These are phyloP conservation scores for Aspergillus cejpii DNA, from an alignment of 2,329 filamentous ascomycete genomes.

Conservation along the genomic window DNA sequence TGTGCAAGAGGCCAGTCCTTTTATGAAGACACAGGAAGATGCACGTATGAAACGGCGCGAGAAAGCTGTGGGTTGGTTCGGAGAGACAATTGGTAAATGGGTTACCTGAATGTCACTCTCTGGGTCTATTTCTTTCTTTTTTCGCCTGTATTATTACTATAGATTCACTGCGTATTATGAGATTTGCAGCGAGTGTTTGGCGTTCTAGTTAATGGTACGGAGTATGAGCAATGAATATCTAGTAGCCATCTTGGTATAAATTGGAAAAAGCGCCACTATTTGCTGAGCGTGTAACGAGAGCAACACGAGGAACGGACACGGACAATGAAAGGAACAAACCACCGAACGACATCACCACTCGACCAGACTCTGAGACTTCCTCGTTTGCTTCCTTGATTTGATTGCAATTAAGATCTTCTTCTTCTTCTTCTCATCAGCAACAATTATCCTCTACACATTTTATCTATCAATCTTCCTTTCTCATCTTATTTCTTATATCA, in stretches of 20 bases:
- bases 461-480: background rate
- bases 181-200: slow-evolving; percentile 5
- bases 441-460: background rate
- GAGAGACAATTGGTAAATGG: slow-evolving; percentile 40
- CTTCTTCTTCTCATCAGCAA: background rate
- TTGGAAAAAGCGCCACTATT: too few species aligned
- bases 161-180: background rate
- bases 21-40: slow-evolving; percentile 34
- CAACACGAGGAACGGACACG: slow-evolving; percentile 6
- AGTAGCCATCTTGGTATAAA: too few species aligned
- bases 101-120: slow-evolving; percentile 23
- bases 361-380: background rate
- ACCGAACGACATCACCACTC: slow-evolving; percentile 10
- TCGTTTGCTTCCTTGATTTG: background rate
- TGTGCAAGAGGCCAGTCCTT: slow-evolving; percentile 31
- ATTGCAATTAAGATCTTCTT: too few species aligned
- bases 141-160: slow-evolving; percentile 14
- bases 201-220: background rate
- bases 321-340: slow-evolving; percentile 1
- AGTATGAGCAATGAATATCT: background rate
- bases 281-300: slow-evolving; percentile 12
- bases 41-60: slow-evolving; percentile 35
- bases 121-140: slow-evolving; percentile 3
- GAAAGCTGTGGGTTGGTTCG: slow-evolving; percentile 39
- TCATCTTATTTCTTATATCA: background rate